phyloP scores from a whole-genome alignment of 1,284 basidiomycete species.

The Ceratobasidium sp. region DNA sequence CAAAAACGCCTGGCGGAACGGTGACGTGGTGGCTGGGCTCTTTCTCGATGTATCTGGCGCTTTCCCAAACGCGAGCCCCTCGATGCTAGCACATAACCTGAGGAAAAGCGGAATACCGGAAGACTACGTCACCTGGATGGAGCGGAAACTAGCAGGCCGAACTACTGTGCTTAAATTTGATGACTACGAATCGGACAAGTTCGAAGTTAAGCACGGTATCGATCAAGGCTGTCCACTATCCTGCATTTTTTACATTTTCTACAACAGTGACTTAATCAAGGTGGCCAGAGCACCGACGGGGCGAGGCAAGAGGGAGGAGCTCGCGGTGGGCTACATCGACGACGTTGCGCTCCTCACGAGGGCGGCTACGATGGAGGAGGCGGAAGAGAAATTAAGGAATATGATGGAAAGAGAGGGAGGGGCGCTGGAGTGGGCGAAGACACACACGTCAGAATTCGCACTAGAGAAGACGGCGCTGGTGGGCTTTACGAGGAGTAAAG shows the following conservation, averaged over 20 bases:
- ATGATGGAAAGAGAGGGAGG: constrained; percentile 25
- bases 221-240: constrained; percentile 52
- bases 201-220: constrained; percentile 48
- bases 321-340: constrained; percentile 35
- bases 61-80: constrained; percentile 48
- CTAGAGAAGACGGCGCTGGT: constrained; percentile 12
- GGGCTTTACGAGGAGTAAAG: background rate
- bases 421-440: background rate
- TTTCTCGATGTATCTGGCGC: constrained; percentile 45
- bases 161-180: background rate
- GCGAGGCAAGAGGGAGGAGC: background rate
- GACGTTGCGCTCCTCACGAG: constrained; percentile 30
- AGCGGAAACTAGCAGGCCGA: constrained; percentile 41
- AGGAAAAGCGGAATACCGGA: constrained; percentile 47
- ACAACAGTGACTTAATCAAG: background rate
- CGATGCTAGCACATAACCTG: constrained; percentile 50
- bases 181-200: constrained; percentile 16
- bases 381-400: background rate
- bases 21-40: constrained; percentile 33
- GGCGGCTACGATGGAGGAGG: background rate
- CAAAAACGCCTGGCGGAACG: constrained; percentile 40
- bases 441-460: background rate
- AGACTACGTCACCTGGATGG: constrained; percentile 42
- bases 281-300: background rate
- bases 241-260: background rate